Base-by-base conservation (phyloP, 495 filamentous ascomycete species). In the Ramalina intermedia region DNA sequence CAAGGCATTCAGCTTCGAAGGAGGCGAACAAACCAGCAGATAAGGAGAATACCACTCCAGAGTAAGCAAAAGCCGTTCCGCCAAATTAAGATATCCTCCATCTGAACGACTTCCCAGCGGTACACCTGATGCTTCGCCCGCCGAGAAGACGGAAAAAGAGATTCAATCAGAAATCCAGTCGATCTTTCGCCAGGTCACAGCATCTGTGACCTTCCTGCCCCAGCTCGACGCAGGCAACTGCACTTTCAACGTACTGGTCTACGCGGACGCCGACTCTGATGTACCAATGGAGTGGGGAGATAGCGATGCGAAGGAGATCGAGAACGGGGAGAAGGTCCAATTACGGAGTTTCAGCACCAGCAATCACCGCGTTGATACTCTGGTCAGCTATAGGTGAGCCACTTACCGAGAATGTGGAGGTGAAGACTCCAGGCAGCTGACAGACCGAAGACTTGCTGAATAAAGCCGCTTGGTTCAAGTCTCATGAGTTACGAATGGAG, bases 251-350 rank as follows among this genome's bases (percentile, higher is more conserved):
- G 90, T 98, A 18, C 73, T 98, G 21, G 91, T 98, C 4, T 98
- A 98, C 61, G 93, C 91, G 36, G 91, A 96, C 60, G 91, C 87
- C 7, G 87, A 95, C 64, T 90, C 84, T 20, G 91, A 98, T 21
- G 91, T 98, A 14, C 91, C 91, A 6, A 82, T 98, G 50, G 93
- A 98, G 65, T 98, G 91, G 91, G 91, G 91, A 33, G 91, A 98
- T 68, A 93, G 86, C 58, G 91, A 98, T 61, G 89, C 93, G 42
- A 96, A 94, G 69, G 91, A 98, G 71, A 94, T 98, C 57, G 82
- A 81, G 61, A 86, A 90, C 58, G 90, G 85, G 14, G 91, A 98
- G 71, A 89, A 94, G 62, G 91, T 98, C 8, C 87, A 93, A 64
- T 66, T 98, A 55, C 73, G 93, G 57, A 94, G 90, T 50, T 98